Evolutionary conservation across 495 filamentous ascomycete species (phyloP).

Genomic region (Penicillium steckii): DNA sequence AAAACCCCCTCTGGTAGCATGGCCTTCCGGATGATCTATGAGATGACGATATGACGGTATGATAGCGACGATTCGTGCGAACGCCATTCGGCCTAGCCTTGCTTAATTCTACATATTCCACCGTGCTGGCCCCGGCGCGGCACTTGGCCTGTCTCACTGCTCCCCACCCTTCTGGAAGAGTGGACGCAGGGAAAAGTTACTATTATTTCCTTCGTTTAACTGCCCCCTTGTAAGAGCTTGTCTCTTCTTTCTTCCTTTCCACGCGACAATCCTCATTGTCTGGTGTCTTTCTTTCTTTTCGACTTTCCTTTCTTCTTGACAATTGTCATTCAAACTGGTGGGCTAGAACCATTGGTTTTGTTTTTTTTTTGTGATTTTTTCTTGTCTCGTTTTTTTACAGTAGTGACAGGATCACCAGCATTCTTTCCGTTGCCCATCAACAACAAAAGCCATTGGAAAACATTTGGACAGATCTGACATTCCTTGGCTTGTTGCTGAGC

Average conservation of each 20-base stretch:
- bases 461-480: slow-evolving; percentile 14
- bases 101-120: slow-evolving; percentile 17
- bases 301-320: slow-evolving; percentile 21
- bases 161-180: slow-evolving; percentile 6
- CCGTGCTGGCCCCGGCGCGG: not conserved
- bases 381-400: slow-evolving; percentile 6
- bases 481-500: slow-evolving; percentile 8
- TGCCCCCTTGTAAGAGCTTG: slow-evolving; percentile 8
- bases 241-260: slow-evolving; percentile 6
- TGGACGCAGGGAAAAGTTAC: slow-evolving; percentile 10
- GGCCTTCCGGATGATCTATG: not conserved
- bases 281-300: slow-evolving; percentile 15
- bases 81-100: slow-evolving; percentile 9
- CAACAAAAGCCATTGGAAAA: slow-evolving; percentile 12
- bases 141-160: slow-evolving; percentile 22
- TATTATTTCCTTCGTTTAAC: slow-evolving; percentile 5
- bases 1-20: slow-evolving; percentile 2
- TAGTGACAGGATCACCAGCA: slow-evolving; percentile 37
- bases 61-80: slow-evolving; percentile 1
- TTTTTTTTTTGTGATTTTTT: slow-evolving; percentile 9
- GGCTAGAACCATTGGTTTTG: slow-evolving; percentile 9
- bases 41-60: slow-evolving; percentile 7
- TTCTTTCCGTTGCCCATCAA: slow-evolving; percentile 43
- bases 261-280: slow-evolving; percentile 8
- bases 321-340: slow-evolving; percentile 19